These are phyloP conservation scores for Amanita thiersii DNA, from an alignment of 768 basidiomycete species.

Conservation along the genomic window DNA sequence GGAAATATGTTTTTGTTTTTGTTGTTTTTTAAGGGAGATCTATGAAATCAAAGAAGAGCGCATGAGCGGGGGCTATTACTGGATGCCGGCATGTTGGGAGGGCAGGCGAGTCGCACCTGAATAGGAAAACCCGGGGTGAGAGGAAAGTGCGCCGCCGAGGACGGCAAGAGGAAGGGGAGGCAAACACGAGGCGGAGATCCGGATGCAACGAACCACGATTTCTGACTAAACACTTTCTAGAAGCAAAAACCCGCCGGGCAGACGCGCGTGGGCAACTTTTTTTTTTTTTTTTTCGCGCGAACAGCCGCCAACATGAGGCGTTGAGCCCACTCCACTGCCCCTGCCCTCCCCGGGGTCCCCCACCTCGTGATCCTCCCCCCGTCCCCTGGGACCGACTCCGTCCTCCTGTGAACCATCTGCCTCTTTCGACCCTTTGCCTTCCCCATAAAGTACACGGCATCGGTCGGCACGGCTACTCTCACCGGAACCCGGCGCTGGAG, in stretches of 20 bases:
- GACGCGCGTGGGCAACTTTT: not conserved
- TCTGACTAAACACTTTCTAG: constrained; percentile 3
- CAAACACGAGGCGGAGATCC: constrained; percentile 8
- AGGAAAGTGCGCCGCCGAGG: not conserved
- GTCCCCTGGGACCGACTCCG: not conserved
- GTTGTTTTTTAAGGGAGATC: not conserved
- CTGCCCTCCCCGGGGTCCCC: constrained; percentile 2
- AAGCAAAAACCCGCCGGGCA: constrained; percentile 6
- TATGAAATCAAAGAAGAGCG: not conserved
- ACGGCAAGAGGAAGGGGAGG: not conserved
- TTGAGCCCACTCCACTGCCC: not conserved
- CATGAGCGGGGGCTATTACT: not conserved
- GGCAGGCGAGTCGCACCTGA: not conserved
- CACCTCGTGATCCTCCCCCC: constrained; percentile 4
- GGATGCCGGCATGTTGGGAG: not conserved
- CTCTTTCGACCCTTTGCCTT: not conserved
- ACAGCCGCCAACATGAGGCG: constrained; percentile 2
- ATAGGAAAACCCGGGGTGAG: not conserved
- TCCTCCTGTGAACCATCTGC: no score
- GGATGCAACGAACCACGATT: not conserved
- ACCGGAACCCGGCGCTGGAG: not conserved
- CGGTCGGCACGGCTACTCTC: not conserved
- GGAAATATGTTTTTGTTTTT: no score
- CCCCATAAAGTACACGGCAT: not conserved
- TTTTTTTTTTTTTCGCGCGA: not conserved